phyloP scores from a whole-genome alignment of 2,329 filamentous ascomycete genomes.

The Trichophyton schoenleinii region DNA sequence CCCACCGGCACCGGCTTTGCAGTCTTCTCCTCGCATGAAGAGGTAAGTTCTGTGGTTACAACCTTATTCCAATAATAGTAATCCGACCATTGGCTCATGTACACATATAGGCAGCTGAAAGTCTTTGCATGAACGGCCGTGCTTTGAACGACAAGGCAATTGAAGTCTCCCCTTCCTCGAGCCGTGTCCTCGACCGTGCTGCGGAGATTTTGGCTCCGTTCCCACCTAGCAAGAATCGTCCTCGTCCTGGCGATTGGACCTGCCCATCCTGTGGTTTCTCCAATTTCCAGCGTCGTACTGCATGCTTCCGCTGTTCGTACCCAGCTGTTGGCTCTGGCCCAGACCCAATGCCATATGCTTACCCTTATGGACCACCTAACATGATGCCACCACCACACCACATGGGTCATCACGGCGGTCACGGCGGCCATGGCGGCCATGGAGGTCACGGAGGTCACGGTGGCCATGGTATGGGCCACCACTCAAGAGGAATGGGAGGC shows the following conservation, averaged over 20 bases:
- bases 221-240: slow-evolving; percentile 95
- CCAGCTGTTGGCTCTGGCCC: slow-evolving; percentile 77
- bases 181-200: slow-evolving; percentile 85
- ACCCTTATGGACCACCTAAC: slow-evolving; percentile 50
- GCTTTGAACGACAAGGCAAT: slow-evolving; percentile 98
- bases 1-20: slow-evolving; percentile 97
- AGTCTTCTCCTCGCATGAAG: slow-evolving; percentile 97
- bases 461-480: slow-evolving; percentile 43
- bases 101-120: slow-evolving; percentile 68
- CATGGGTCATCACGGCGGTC: slow-evolving; percentile 49
- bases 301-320: slow-evolving; percentile 98
- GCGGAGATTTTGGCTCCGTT: slow-evolving; percentile 94
- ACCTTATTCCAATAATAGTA: slow-evolving; percentile 5
- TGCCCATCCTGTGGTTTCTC: slow-evolving; percentile 98
- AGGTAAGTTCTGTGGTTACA: slow-evolving; percentile 49
- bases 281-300: slow-evolving; percentile 96
- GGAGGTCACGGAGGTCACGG: slow-evolving; percentile 43
- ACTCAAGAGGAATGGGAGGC: slow-evolving; percentile 54
- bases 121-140: slow-evolving; percentile 96
- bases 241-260: slow-evolving; percentile 95
- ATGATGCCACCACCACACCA: slow-evolving; percentile 72
- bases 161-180: slow-evolving; percentile 95
- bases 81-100: slow-evolving; percentile 2
- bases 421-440: slow-evolving; percentile 44
- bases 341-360: slow-evolving; percentile 58